Percentiles rank a stretch among this genome's conserved stretches.
Conservation (phyloP, 2,329 filamentous ascomycete species). For the Niveomyces coronatus region DNA sequence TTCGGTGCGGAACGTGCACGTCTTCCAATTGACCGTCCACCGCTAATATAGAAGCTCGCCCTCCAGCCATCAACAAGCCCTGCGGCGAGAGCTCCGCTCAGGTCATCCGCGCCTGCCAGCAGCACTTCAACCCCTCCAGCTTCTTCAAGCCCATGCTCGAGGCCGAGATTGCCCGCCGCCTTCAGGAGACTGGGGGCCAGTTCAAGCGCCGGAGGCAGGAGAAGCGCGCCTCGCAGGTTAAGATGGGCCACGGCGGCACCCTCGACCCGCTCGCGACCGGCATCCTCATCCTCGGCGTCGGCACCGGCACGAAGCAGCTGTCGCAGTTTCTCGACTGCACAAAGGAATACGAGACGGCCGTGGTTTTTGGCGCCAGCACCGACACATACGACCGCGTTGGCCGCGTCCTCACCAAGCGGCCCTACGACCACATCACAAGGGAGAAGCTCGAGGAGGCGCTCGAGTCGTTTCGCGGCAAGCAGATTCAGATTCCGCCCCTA, state of each 20-base stretch:
- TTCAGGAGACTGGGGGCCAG: conserved; percentile 47
- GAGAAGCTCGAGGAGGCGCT: conserved; percentile 70
- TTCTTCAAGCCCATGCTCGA: conserved; percentile 72
- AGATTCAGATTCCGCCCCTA: conserved; percentile 82
- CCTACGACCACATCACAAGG: conserved; percentile 72
- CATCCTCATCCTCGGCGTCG: conserved; percentile 80
- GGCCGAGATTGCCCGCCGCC: conserved; percentile 45
- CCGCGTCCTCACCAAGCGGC: conserved; percentile 65
- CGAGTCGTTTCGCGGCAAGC: conserved; percentile 65
- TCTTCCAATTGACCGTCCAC: conserved; percentile 6
- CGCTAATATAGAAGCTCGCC: conserved; percentile 1
- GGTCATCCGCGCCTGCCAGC: conserved; percentile 79
- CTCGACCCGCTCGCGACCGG: conserved; percentile 91
- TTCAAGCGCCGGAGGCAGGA: conserved; percentile 46
- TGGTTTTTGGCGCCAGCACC: conserved; percentile 85
- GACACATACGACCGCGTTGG: conserved; percentile 86
- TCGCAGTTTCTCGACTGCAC: conserved; percentile 74
- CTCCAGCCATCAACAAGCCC: conserved; percentile 83
- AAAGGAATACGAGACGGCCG: conserved; percentile 83
- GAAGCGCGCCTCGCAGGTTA: conserved; percentile 59
- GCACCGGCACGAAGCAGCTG: conserved; percentile 76
- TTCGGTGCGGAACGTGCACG: conserved; percentile 34
- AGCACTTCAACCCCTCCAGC: conserved; percentile 68
- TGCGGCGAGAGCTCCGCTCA: conserved; percentile 78
- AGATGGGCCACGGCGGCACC: conserved; percentile 93